A percentile compares a stretch with the other conserved stretches of the same genome.
Conservation (phyloP, 306 rosid genomes). For the Quercus glauca region DNA sequence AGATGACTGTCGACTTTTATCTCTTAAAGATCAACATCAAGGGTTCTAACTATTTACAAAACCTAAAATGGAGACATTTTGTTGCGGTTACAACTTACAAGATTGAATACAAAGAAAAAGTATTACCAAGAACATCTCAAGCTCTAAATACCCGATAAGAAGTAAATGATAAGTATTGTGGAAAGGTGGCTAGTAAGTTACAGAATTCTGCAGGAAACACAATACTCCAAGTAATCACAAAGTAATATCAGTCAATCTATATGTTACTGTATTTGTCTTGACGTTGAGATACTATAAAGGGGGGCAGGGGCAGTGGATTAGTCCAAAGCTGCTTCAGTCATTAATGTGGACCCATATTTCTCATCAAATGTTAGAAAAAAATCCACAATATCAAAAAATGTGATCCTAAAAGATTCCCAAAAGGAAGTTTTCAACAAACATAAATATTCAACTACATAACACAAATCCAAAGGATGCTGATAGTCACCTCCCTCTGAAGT, state of each 20-base stretch:
- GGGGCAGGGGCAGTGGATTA: neutral
- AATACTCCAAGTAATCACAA: neutral
- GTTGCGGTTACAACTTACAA: neutral
- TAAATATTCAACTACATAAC: neutral
- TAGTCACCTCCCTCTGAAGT: constrained; percentile 85
- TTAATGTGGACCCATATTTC: neutral
- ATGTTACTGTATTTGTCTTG: neutral
- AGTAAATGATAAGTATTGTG: neutral
- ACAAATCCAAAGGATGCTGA: constrained; percentile 17
- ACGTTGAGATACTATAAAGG: neutral
- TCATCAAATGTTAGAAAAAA: neutral
- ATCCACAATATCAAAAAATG: neutral
- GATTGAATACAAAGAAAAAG: neutral
- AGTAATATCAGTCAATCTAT: neutral
- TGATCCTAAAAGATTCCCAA: neutral
- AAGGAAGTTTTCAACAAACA: neutral
- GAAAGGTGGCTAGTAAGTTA: neutral
- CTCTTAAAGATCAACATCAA: neutral
- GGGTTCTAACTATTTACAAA: neutral
- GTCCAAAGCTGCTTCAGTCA: neutral
- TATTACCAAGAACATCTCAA: neutral
- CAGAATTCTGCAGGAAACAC: neutral
- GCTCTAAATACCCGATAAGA: neutral
- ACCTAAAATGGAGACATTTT: neutral
- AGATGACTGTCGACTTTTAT: neutral